Conservation (phyloP, 768 basidiomycete species). For the Pisolithus tinctorius region DNA sequence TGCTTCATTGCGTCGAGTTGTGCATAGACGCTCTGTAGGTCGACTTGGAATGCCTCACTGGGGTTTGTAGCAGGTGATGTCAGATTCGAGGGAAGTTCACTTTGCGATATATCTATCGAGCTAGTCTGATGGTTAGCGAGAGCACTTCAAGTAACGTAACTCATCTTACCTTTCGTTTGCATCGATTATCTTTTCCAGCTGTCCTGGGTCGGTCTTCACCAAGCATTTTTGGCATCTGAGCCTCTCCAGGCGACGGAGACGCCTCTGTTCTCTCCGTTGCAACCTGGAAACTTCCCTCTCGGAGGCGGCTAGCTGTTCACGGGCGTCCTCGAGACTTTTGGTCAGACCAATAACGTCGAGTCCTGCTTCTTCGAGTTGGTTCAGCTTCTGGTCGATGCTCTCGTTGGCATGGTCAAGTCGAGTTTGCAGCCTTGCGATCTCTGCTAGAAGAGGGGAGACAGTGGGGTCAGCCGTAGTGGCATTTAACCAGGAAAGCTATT, state of each 20-base stretch:
- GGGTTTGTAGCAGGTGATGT: conserved; percentile 65
- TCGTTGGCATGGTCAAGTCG: conserved; percentile 78
- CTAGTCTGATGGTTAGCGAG: conserved; percentile 28
- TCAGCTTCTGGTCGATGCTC: conserved; percentile 83
- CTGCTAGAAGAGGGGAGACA: conserved; percentile 56
- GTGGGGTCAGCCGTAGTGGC: conserved; percentile 50
- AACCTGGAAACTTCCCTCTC: conserved; percentile 67
- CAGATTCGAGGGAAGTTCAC: conserved; percentile 47
- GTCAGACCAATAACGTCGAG: conserved; percentile 66
- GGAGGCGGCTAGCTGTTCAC: conserved; percentile 44
- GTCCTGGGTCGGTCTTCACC: conserved; percentile 49
- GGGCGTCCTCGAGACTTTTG: conserved; percentile 65
- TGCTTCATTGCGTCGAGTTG: conserved; percentile 60
- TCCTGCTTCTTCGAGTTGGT: conserved; percentile 77
- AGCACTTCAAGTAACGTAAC: not conserved
- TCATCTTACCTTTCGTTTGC: conserved; percentile 56
- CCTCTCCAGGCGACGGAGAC: conserved; percentile 49
- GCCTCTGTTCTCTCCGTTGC: conserved; percentile 64
- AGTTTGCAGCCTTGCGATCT: conserved; percentile 65
- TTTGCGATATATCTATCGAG: conserved; percentile 43
- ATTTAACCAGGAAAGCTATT: conserved; percentile 69
- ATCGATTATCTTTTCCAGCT: conserved; percentile 32
- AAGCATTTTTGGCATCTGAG: conserved; percentile 66
- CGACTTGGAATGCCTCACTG: conserved; percentile 53
- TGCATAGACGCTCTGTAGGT: conserved; percentile 54